Base-by-base conservation (phyloP, 331 rosid species). In the Quercus tomentella region DNA sequence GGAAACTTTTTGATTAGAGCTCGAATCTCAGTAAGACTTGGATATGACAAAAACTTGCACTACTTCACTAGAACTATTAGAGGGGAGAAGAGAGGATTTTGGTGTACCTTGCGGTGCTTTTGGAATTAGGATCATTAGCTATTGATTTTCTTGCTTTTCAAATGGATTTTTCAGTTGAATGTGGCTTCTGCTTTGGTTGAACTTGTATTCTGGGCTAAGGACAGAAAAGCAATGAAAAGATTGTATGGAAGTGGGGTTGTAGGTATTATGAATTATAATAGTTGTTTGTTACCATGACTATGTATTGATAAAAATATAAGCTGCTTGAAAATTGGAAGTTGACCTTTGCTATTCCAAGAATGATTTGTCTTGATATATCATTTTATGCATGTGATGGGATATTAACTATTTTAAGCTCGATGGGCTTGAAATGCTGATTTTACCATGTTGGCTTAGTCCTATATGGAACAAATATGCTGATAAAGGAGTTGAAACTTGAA, bases 401-500 rank as follows among this genome's bases (percentile, higher is more conserved):
- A 41, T 41, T 12, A 41, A 8, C 45, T 8, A 9, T n/a, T 63
- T 28, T 28, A 30, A 31, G 21, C 35, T 31, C 0, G 17, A 30
- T 16, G 72, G 16, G 51, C n/a, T 1, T 2, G 6, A 41, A 41
- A 41, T 41, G 45, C 45, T 8, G 45, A 41, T 41, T 41, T 41
- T 41, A 41, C 45, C 45, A 41, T 41, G 45, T 41, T 41, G 12
- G 45, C 25, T 66, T 66, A 31, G 51, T 21, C 15, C 72, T 18
- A 18, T 4, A 15, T 2, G 18, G 43, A 63, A 28, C 16, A 28
- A 3, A 28, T 26, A 58, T 33, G 72, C 3, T 6, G 51, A 31
- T 31, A 66, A 74, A 37, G 73, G 70, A 52, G 49, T 84, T 89
- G 85, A 86, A 79, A 57, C 77, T 61, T 80, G 70, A 63, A 70